These are phyloP conservation scores for Cochlearia excelsa DNA, from an alignment of 345 rosid genomes.

Conservation along the genomic window DNA sequence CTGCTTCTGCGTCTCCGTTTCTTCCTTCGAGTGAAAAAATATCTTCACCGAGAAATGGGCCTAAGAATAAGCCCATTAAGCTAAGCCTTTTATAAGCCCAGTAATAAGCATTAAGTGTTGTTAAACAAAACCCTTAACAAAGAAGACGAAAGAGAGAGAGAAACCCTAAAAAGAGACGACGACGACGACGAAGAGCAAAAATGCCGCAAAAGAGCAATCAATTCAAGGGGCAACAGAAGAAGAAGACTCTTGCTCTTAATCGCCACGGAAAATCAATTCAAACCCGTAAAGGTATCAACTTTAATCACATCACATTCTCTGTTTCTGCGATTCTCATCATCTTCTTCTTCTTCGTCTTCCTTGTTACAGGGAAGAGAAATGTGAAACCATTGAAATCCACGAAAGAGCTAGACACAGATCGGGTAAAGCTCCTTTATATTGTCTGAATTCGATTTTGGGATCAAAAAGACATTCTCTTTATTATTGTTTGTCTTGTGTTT, in stretches of 20 bases:
- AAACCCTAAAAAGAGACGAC: slow-evolving; percentile 25
- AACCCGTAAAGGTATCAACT: slow-evolving; percentile 59
- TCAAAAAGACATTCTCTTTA: background rate
- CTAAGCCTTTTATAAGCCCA: no score
- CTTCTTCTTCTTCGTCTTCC: background rate
- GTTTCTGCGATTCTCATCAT: background rate
- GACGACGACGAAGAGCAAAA: slow-evolving; percentile 21
- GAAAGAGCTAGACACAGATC: slow-evolving; percentile 63
- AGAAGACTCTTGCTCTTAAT: slow-evolving; percentile 59
- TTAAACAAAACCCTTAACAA: slow-evolving; percentile 11
- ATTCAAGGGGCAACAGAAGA: slow-evolving; percentile 84
- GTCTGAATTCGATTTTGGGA: background rate
- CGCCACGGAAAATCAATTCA: slow-evolving; percentile 72
- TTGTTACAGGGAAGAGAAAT: slow-evolving; percentile 56
- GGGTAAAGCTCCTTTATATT: slow-evolving; percentile 37
- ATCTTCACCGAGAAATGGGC: background rate
- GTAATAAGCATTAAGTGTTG: background rate
- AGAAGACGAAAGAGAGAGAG: background rate
- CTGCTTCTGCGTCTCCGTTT: slow-evolving; percentile 14
- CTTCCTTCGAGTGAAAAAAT: background rate
- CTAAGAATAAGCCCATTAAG: background rate
- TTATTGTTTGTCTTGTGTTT: background rate
- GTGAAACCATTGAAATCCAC: slow-evolving; percentile 74
- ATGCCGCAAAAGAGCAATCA: slow-evolving; percentile 86
- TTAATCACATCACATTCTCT: background rate